Base-by-base conservation (phyloP, 331 rosid species). In the Quercus tomentella region DNA sequence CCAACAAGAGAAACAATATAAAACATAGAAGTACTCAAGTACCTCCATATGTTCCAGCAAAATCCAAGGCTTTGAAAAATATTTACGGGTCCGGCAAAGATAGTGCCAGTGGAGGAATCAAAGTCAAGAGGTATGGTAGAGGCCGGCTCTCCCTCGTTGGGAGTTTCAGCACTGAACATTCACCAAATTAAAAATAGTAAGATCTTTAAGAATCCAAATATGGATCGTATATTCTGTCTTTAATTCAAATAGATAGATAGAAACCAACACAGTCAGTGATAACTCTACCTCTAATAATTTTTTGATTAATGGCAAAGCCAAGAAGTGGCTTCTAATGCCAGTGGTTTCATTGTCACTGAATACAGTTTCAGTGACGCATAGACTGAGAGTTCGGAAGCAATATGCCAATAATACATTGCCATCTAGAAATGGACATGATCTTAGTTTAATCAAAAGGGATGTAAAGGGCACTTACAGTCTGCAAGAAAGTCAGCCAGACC, bases 21-120 rank as follows among this genome's bases (percentile, higher is more conserved):
- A 56, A 75, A 7, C 18, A 37, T 33, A 57, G 37, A n/a, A 57
- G 51, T 74, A 21, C 90, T 89, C 65, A 90, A 79, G 31, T 81
- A 91, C 97, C 93, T 91, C 93, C 95, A 86, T 89, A 93, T 37
- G 97, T 85, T 83, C 94, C 92, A 72, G 98, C 92, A 67, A 90
- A 81, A 85, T 90, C 96, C 79, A 92, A 76, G 80, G 96, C 92
- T 80, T 86, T 89, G 56, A 90, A 89, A 78, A 88, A 89, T 84
- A 90, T 89, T 82, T 92, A 92, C 31, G 96, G 94, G 72, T 90
- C 91, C 22, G 89, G 84, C 80, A 89, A 77, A 75, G 97, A 82
- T 58, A 92, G 78, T 72, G 77, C 25, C 73, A 90, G 71, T 33
- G 97, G 97, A 49, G 96, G 96, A 30, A 88, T 20, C 80, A 89